phyloP scores from a whole-genome alignment of 83 land plant species.

The Thuja plicata region DNA sequence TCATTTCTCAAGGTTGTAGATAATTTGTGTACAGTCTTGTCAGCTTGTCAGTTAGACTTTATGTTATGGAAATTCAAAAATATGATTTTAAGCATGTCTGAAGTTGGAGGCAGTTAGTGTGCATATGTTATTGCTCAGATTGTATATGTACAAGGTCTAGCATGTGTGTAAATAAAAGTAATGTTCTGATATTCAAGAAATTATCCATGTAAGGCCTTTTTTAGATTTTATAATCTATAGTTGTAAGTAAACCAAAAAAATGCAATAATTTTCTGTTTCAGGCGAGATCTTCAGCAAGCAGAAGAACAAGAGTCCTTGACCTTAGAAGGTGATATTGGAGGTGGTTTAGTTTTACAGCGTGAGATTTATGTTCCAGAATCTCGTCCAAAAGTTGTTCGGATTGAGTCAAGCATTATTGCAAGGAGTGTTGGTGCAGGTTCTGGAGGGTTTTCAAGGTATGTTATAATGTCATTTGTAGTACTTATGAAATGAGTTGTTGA shows the following conservation, averaged over 20 bases:
- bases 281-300: slow-evolving; percentile 52
- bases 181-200: background rate
- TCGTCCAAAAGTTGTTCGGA: slow-evolving; percentile 37
- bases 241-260: background rate
- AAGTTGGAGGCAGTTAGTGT: background rate
- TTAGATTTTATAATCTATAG: background rate
- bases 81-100: background rate
- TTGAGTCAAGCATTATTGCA: slow-evolving; percentile 69
- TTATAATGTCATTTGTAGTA: background rate
- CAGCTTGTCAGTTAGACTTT: background rate
- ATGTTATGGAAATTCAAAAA: background rate
- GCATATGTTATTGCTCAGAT: background rate
- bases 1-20: background rate
- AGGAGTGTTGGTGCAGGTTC: slow-evolving; percentile 89
- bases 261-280: slow-evolving; percentile 17
- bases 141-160: background rate
- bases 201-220: background rate
- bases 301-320: slow-evolving; percentile 51
- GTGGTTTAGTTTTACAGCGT: slow-evolving; percentile 67
- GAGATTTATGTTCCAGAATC: slow-evolving; percentile 43
- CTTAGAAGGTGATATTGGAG: slow-evolving; percentile 86
- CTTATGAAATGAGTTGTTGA: background rate
- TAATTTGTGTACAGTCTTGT: background rate
- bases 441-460: slow-evolving; percentile 92
- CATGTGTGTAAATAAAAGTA: background rate